phyloP scores from a whole-genome alignment of 345 rosid species.

The Rhodamnia rubescens region DNA sequence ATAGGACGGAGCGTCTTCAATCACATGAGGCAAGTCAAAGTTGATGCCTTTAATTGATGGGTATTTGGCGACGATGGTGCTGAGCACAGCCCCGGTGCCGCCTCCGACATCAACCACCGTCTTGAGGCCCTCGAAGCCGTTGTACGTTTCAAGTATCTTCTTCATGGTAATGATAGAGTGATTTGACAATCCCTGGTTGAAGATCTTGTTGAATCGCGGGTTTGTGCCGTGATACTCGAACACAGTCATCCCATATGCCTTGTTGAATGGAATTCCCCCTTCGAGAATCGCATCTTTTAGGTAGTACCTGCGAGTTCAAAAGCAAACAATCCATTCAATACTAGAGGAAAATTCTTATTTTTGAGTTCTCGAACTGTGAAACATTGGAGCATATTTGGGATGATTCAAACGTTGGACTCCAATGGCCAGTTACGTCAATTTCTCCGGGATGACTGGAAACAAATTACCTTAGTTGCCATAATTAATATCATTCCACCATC shows the following conservation, averaged over 20 bases:
- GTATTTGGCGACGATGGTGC: slow-evolving; percentile 54
- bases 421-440: not conserved
- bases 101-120: slow-evolving; percentile 89
- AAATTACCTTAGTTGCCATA: slow-evolving; percentile 35
- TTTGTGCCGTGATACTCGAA: slow-evolving; percentile 76
- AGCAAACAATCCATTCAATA: not conserved
- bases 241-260: slow-evolving; percentile 64
- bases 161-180: slow-evolving; percentile 71
- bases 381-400: not conserved
- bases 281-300: slow-evolving; percentile 74
- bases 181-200: slow-evolving; percentile 63
- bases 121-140: slow-evolving; percentile 52
- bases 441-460: not conserved
- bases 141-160: slow-evolving; percentile 62
- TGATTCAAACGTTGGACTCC: not conserved
- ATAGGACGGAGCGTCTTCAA: slow-evolving; percentile 51
- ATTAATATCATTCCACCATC: slow-evolving; percentile 71
- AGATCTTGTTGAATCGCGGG: slow-evolving; percentile 62
- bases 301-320: slow-evolving; percentile 35
- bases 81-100: slow-evolving; percentile 64
- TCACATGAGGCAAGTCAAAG: slow-evolving; percentile 79
- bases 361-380: slow-evolving; percentile 19
- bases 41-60: slow-evolving; percentile 71
- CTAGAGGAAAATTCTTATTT: not conserved
- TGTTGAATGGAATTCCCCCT: slow-evolving; percentile 76